Base-by-base conservation (phyloP, 129 eudicot species). In the Kitagawia praeruptora region DNA sequence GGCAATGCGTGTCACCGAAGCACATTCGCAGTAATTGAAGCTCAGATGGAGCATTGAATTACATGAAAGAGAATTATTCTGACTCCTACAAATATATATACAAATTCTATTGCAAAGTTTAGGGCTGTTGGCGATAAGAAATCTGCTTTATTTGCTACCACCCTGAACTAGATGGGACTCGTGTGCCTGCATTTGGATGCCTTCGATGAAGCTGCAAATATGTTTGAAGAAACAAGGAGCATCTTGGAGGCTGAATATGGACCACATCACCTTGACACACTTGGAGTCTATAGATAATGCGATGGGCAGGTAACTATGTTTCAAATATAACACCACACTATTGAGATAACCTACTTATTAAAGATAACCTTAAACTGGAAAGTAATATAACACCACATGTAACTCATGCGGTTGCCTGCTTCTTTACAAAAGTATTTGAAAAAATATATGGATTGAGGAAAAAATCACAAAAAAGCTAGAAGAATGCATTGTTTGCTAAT, bases 201-300 rank as follows among this genome's bases (percentile, higher is more conserved):
- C 66, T 84, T 90, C 8, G 85, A 90, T n/a, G 97, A 95, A 80
- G 98, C 98, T 87, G 91, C 93, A 27, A 96, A 90, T 81, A 75
- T 86, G 56, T 95, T 92, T 71, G 94, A 92, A 83, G 97, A 95
- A 84, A 94, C 98, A 14, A 87, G 89, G 80, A 80, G 82, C 44
- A 89, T 95, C 80, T 82, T 92, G 81, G 96, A 92, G 81, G 84
- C 82, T 14, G 97, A 92, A 85, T 92, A 90, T 77, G 98, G 98
- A 28, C 85, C 92, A 7, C 85, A 84, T 80, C 97, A 95, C 85
- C 92, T 93, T 3, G 96, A 95, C 58, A 92, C 98, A 10, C 85
- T 95, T 51, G 98, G 85, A 4, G 96, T 95, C 27, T 95, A 87
- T 63, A 95, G 96, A 77, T 87, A 97, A 95, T 89, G 98, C 96